Percentiles rank a stretch among this genome's conserved stretches.
These are phyloP conservation scores for Termitomyces eurrhizus DNA, from an alignment of 768 basidiomycete species.

Conservation along the genomic window DNA sequence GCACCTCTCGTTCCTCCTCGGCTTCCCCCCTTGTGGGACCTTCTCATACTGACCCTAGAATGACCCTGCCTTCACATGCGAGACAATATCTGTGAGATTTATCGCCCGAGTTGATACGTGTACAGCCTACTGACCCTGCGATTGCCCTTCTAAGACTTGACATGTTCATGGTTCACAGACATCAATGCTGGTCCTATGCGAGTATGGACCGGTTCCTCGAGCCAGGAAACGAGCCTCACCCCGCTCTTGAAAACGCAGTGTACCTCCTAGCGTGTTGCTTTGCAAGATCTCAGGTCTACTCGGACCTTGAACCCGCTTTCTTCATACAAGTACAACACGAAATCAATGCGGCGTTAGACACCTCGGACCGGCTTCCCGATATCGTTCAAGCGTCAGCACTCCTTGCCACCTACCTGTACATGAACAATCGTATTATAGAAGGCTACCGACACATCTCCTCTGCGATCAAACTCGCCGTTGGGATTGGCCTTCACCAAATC, in stretches of 20 bases:
- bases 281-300: conserved; percentile 35
- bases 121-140: neutral
- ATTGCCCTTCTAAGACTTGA: conserved; percentile 35
- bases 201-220: conserved; percentile 40
- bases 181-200: conserved; percentile 57
- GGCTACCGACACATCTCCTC: conserved; percentile 59
- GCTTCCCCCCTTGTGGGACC: conserved; percentile 13
- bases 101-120: neutral
- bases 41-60: conserved; percentile 22
- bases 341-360: conserved; percentile 50
- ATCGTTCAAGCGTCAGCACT: conserved; percentile 59
- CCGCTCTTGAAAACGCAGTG: conserved; percentile 58
- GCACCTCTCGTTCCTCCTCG: conserved; percentile 11
- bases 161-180: conserved; percentile 51
- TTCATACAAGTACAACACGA: conserved; percentile 45
- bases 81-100: conserved; percentile 35
- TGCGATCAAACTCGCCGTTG: conserved; percentile 58
- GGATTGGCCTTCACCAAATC: conserved; percentile 56
- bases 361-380: conserved; percentile 52
- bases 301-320: conserved; percentile 43
- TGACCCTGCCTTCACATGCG: conserved; percentile 27
- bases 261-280: conserved; percentile 59
- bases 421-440: conserved; percentile 51
- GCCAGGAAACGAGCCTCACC: conserved; percentile 39
- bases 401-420: conserved; percentile 57